Evolutionary conservation across 164 flowering plant genomes (phyloP).

Genomic region (Liquidambar formosana): DNA sequence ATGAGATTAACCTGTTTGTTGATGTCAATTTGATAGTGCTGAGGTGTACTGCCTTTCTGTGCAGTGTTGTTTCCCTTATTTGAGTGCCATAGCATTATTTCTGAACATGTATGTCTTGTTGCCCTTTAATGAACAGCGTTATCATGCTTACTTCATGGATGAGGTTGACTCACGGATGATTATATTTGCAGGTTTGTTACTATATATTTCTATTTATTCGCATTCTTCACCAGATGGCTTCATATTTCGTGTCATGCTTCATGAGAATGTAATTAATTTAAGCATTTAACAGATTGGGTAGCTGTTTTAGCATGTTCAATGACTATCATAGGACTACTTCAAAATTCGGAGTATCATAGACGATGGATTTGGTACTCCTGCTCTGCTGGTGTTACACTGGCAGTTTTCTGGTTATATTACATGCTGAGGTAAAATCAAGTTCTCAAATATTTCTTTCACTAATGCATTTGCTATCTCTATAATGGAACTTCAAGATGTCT

Average conservation of each 20-base stretch:
- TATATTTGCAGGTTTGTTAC: slow-evolving; percentile 65
- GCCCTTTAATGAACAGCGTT: slow-evolving; percentile 50
- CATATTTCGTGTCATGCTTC: slow-evolving; percentile 1
- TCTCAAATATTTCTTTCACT: too few relatives aligned
- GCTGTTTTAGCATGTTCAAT: slow-evolving; percentile 68
- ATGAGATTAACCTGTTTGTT: neutral
- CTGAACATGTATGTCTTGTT: neutral
- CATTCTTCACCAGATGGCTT: neutral
- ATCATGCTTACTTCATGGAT: slow-evolving; percentile 95
- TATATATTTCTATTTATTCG: neutral
- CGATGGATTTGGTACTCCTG: slow-evolving; percentile 68
- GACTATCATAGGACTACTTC: slow-evolving; percentile 57
- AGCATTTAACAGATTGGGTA: slow-evolving; percentile 48
- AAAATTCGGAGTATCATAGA: slow-evolving; percentile 33
- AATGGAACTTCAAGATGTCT: too few relatives aligned
- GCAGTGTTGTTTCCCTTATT: too few relatives aligned
- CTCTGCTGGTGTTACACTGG: slow-evolving; percentile 42
- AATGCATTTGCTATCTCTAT: neutral
- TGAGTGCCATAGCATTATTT: neutral
- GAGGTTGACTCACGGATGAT: slow-evolving; percentile 75
- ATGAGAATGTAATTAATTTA: slow-evolving; percentile 6
- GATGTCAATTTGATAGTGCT: neutral
- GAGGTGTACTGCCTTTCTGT: too few relatives aligned
- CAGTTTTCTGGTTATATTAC: slow-evolving; percentile 78
- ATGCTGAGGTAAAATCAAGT: slow-evolving; percentile 62